A percentile compares a stretch with the other conserved stretches of the same genome.
phyloP scores from a whole-genome alignment of 2,329 filamentous ascomycete species.

The Penicillium sp. region DNA sequence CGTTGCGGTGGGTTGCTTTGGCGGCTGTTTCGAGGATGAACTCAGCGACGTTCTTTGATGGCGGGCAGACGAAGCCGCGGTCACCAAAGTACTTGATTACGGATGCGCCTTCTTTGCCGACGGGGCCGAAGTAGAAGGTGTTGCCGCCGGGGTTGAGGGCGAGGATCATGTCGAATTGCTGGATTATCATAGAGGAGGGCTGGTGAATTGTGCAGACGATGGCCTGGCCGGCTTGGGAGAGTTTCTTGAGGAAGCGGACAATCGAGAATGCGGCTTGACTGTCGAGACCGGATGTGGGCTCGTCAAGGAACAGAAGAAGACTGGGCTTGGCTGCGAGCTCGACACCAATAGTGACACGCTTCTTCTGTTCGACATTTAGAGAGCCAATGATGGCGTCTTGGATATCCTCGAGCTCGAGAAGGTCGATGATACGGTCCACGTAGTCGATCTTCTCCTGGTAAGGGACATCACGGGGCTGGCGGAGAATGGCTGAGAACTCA shows the following conservation, averaged over 20 bases:
- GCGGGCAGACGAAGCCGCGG: constrained; percentile 64
- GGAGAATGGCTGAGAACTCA: constrained; percentile 65
- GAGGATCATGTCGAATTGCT: constrained; percentile 72
- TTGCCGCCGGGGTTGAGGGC: constrained; percentile 67
- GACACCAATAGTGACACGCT: constrained; percentile 70
- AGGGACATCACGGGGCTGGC: constrained; percentile 57
- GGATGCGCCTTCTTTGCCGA: constrained; percentile 64
- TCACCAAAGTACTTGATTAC: constrained; percentile 68
- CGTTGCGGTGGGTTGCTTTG: constrained; percentile 55
- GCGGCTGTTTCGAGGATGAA: constrained; percentile 66
- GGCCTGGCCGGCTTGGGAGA: constrained; percentile 64
- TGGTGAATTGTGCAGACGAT: constrained; percentile 75
- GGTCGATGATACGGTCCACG: constrained; percentile 63
- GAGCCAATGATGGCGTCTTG: constrained; percentile 65
- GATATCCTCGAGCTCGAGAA: constrained; percentile 64
- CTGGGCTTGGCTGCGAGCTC: constrained; percentile 69
- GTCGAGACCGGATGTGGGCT: constrained; percentile 69
- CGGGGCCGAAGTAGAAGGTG: constrained; percentile 70
- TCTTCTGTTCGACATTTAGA: constrained; percentile 67
- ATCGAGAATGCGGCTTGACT: constrained; percentile 68
- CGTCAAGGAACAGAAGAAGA: constrained; percentile 68
- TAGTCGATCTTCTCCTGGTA: constrained; percentile 63
- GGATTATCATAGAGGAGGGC: constrained; percentile 65
- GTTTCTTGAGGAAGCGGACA: constrained; percentile 66
- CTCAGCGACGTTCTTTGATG: constrained; percentile 64